Evolutionary conservation across 805 yeast genomes (phyloP).

Genomic region (Saccharomycopsis sp.): DNA sequence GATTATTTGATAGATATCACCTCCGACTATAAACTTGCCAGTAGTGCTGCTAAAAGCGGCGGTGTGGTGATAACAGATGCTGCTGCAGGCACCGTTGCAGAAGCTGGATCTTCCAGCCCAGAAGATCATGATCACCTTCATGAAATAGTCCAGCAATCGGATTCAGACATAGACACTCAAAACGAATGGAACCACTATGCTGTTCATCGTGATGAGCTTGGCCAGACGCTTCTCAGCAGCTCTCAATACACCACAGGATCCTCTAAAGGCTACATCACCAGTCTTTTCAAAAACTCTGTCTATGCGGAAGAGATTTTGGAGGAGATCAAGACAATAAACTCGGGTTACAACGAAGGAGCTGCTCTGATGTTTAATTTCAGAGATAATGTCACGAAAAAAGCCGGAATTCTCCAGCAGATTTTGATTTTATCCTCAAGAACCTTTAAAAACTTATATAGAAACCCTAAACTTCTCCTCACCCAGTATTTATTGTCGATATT

Average conservation of each 20-base stretch:
- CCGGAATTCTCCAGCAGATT: conserved; percentile 60
- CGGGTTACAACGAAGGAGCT: conserved; percentile 9
- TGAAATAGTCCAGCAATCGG: conserved; percentile 23
- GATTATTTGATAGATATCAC: conserved; percentile 90
- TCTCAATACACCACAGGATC: not conserved
- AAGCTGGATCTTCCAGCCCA: conserved; percentile 26
- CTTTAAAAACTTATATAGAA: conserved; percentile 86
- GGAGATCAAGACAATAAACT: conserved; percentile 12
- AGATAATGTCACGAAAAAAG: conserved; percentile 32
- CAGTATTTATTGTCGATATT: conserved; percentile 73
- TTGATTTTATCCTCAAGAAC: conserved; percentile 76
- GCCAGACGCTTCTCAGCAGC: conserved; percentile 4
- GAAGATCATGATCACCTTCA: conserved; percentile 30
- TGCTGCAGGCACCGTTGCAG: conserved; percentile 25
- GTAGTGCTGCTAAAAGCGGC: conserved; percentile 14
- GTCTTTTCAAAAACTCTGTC: conserved; percentile 13
- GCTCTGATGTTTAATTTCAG: conserved; percentile 25
- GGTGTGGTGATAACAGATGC: no score
- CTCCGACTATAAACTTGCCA: conserved; percentile 40
- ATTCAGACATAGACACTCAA: conserved; percentile 46
- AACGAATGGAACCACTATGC: conserved; percentile 86
- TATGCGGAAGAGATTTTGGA: conserved; percentile 18
- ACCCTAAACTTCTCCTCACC: conserved; percentile 80
- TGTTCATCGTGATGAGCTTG: conserved; percentile 62
- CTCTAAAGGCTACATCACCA: not conserved